Evolutionary conservation across 2,329 filamentous ascomycete genomes (phyloP), one percentile per base, ranked within the genome.

Genomic region (Curvularia hawaiiensis): DNA sequence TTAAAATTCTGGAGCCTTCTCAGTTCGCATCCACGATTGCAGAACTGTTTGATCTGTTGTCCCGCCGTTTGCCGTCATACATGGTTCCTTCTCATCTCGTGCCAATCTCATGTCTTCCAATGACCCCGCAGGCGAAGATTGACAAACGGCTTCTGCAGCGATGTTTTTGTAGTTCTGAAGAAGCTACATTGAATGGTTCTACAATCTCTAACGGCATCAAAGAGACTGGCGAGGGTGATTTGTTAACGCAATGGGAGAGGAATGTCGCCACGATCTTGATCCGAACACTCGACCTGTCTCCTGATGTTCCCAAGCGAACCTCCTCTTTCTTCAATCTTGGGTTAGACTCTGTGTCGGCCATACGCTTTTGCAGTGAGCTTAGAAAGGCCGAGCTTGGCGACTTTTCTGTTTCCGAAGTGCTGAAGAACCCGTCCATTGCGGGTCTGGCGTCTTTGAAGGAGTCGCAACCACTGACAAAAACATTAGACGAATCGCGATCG

Each of bases 311-410:
- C 38, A 78, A 76, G 10, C 84, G 84, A 31, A 88, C 87, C 77
- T 88, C 87, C 0, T 91, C 92, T 0, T 89, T 97, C 59, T 87
- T 89, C 54, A 85, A 83, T n/a, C 75, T 96, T 3, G 93, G 93
- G 0, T 74, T 97, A 6, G 92, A 97, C 71, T 96, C 92, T 0
- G 86, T 97, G 26, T 90, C 88, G 8, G 91, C 90, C 0, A 96
- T 97, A 61, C 78, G 84, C 0, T 76, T 96, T 9, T 84, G 89
- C 0, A 85, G 82, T 52, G 69, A 74, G 16, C 71, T 97, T 0
- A 81, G 82, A 50, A 65, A 76, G 2, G 60, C 69, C 0, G 74
- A 85, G 1, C 70, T 79, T 1, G 76, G 67, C 6, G 79, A 83
- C 24, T 70, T 92, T 2, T 80, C 89, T 11, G 85, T 96, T 8